These are phyloP conservation scores for Pisolithus thermaeus DNA, from an alignment of 1,284 basidiomycete species.

Conservation along the genomic window DNA sequence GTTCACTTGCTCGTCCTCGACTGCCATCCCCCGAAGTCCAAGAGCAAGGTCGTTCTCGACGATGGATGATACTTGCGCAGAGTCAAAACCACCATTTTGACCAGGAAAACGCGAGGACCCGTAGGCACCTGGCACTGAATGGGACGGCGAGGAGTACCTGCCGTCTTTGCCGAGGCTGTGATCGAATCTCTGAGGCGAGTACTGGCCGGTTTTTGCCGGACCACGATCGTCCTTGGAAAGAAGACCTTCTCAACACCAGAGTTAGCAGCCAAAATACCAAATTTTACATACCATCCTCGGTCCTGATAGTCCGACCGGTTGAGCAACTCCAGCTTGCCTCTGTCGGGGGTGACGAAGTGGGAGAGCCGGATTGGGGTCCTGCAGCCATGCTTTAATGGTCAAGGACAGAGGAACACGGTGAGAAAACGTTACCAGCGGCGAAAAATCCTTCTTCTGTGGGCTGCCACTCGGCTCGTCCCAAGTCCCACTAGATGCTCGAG, in stretches of 20 bases:
- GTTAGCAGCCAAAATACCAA: constrained; percentile 4
- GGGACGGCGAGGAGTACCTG: constrained; percentile 44
- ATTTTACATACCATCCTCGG: constrained; percentile 37
- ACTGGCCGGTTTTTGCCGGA: constrained; percentile 40
- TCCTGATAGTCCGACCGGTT: constrained; percentile 34
- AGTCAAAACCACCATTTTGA: constrained; percentile 38
- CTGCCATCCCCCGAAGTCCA: constrained; percentile 59
- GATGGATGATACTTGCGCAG: constrained; percentile 35
- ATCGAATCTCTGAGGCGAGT: constrained; percentile 52
- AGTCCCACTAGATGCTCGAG: constrained; percentile 46
- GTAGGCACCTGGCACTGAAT: constrained; percentile 28
- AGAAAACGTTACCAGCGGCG: constrained; percentile 36
- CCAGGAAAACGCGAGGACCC: constrained; percentile 30
- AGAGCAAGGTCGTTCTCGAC: constrained; percentile 51
- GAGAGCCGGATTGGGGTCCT: constrained; percentile 34
- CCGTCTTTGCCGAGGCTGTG: constrained; percentile 38
- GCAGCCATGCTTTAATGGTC: constrained; percentile 10
- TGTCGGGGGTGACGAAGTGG: constrained; percentile 43
- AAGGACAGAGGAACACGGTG: constrained; percentile 6
- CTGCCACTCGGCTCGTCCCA: constrained; percentile 57
- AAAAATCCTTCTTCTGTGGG: constrained; percentile 45
- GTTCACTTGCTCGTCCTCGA: constrained; percentile 52
- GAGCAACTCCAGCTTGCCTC: constrained; percentile 41
- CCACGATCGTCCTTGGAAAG: constrained; percentile 44
- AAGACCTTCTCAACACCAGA: constrained; percentile 14